Percentiles rank a stretch among this genome's conserved stretches.
Evolutionary conservation across 2,329 filamentous ascomycete genomes (phyloP).

Genomic region (Blastomyces emzantsi): DNA sequence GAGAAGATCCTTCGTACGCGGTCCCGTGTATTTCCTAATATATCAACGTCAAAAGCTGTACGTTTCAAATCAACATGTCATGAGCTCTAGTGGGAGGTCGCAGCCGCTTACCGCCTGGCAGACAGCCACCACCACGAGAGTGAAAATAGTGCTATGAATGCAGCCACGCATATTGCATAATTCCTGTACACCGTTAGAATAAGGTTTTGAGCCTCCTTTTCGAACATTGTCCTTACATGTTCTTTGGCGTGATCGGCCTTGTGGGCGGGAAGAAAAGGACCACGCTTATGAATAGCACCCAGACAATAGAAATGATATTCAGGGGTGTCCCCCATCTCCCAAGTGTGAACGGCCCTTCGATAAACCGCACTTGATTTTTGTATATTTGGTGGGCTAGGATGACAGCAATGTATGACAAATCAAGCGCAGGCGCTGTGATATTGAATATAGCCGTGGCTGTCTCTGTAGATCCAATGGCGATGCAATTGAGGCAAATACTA

Average conservation of each 20-base stretch:
- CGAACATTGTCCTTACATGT: conserved; percentile 34
- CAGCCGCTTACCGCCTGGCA: conserved; percentile 29
- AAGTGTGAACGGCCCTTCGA: conserved; percentile 50
- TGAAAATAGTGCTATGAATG: conserved; percentile 42
- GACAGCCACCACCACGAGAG: conserved; percentile 41
- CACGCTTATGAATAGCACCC: conserved; percentile 55
- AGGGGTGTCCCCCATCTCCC: conserved; percentile 47
- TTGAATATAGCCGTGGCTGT: conserved; percentile 44
- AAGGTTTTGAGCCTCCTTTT: background rate
- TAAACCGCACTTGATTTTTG: conserved; percentile 44
- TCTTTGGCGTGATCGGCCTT: conserved; percentile 40
- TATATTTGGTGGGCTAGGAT: conserved; percentile 51
- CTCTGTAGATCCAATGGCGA: conserved; percentile 37
- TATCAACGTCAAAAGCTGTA: background rate
- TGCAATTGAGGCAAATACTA: conserved; percentile 44
- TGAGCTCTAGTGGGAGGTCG: background rate
- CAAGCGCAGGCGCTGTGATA: conserved; percentile 45
- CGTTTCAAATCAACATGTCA: background rate
- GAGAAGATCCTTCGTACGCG: conserved; percentile 47
- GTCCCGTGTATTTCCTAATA: conserved; percentile 49
- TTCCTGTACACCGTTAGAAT: conserved; percentile 30
- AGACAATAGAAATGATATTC: conserved; percentile 49
- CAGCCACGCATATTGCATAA: conserved; percentile 41
- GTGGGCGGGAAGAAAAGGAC: conserved; percentile 49
- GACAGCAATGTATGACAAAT: conserved; percentile 50